Evolutionary conservation across 1,284 basidiomycete genomes (phyloP).

Genomic region (Rhodotorula mucilaginosa): DNA sequence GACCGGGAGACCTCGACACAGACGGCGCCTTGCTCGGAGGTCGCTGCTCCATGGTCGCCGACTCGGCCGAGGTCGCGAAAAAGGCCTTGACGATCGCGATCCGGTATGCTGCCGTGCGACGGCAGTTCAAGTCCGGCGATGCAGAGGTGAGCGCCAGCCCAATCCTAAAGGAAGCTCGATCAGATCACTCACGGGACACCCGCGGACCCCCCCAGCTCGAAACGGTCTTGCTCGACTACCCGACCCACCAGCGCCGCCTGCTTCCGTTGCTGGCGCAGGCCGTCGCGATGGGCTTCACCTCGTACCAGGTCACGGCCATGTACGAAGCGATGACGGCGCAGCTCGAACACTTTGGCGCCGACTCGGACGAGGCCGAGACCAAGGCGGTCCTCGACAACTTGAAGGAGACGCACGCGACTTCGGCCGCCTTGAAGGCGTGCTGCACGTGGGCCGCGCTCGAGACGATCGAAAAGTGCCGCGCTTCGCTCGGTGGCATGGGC

Average conservation of each 20-base stretch:
- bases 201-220: slow-evolving; percentile 51
- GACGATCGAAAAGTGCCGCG: slow-evolving; percentile 58
- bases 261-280: slow-evolving; percentile 59
- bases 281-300: slow-evolving; percentile 58
- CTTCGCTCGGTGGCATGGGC: slow-evolving; percentile 59
- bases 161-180: too few species aligned
- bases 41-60: slow-evolving; percentile 57
- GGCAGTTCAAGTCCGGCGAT: slow-evolving; percentile 56
- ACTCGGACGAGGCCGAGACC: slow-evolving; percentile 46
- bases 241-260: slow-evolving; percentile 60
- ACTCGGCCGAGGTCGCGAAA: slow-evolving; percentile 57
- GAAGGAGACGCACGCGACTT: slow-evolving; percentile 60
- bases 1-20: not conserved
- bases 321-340: slow-evolving; percentile 53
- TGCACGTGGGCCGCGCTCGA: slow-evolving; percentile 60
- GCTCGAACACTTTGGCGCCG: slow-evolving; percentile 56
- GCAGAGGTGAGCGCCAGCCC: slow-evolving; percentile 45
- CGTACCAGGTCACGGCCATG: slow-evolving; percentile 47
- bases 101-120: slow-evolving; percentile 57
- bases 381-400: slow-evolving; percentile 53
- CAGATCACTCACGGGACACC: too few species aligned
- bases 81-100: slow-evolving; percentile 59
- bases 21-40: slow-evolving; percentile 60
- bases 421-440: slow-evolving; percentile 60
- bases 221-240: slow-evolving; percentile 60